phyloP scores from a whole-genome alignment of 2,329 filamentous ascomycete genomes.

The Corniculantispora saksenae region DNA sequence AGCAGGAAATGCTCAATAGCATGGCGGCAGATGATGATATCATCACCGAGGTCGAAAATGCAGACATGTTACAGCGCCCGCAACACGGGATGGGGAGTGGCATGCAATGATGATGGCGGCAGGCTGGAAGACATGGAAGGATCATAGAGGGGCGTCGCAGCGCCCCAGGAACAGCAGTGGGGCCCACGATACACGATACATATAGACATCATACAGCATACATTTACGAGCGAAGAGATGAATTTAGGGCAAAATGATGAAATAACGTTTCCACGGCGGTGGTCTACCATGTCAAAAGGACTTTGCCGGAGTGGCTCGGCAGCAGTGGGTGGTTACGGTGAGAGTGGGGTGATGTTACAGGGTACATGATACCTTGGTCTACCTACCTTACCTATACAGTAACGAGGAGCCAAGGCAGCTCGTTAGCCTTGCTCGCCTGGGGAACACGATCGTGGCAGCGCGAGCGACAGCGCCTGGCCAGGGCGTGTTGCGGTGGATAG shows the following conservation, averaged over 20 bases:
- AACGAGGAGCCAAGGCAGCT: too few species aligned
- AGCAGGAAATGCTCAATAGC: slow-evolving; percentile 56
- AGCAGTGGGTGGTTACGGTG: background rate
- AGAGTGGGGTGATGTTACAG: background rate
- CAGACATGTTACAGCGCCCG: slow-evolving; percentile 26
- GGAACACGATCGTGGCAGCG: background rate
- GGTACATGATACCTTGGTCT: too few species aligned
- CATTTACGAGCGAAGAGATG: background rate
- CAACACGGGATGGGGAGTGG: slow-evolving; percentile 15
- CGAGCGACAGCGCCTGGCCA: background rate
- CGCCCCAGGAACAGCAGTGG: background rate
- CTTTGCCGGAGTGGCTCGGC: background rate
- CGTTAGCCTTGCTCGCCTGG: background rate
- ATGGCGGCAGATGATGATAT: slow-evolving; percentile 60
- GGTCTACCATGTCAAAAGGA: background rate
- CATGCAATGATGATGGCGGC: background rate
- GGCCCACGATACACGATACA: background rate
- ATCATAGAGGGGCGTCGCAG: background rate
- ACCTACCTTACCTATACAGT: too few species aligned
- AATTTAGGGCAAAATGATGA: background rate
- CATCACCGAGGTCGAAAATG: slow-evolving; percentile 56
- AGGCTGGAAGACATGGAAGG: background rate
- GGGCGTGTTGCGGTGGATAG: background rate
- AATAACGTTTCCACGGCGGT: background rate
- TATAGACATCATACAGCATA: background rate